Conservation (phyloP, 257 asterid genomes). For the Gentiana straminea region DNA sequence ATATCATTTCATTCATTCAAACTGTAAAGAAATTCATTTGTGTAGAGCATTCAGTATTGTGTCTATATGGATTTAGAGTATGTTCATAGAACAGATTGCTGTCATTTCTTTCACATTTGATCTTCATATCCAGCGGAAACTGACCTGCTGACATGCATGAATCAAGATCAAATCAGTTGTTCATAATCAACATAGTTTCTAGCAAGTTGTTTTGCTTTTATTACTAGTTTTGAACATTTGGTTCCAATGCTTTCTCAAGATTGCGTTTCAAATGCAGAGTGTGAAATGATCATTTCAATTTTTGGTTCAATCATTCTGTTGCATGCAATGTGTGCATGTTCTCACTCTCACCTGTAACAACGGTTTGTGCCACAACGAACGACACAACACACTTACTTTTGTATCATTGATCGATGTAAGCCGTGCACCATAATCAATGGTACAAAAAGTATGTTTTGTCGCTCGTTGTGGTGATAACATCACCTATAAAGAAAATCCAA, state of each 20-base stretch:
- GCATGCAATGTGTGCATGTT: too few species aligned
- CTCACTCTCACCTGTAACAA: too few species aligned
- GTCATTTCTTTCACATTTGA: background rate
- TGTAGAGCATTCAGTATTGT: too few species aligned
- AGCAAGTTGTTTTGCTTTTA: background rate
- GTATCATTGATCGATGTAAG: conserved; percentile 1
- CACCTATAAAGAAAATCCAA: conserved; percentile 8
- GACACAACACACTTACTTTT: conserved; percentile 9
- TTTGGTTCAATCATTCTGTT: conserved; percentile 2
- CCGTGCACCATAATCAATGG: conserved; percentile 3
- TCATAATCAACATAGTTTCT: background rate
- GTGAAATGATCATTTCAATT: too few species aligned
- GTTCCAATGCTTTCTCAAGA: background rate
- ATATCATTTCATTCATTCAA: background rate
- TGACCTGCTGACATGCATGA: background rate
- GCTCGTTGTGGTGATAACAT: conserved; percentile 27
- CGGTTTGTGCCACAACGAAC: too few species aligned
- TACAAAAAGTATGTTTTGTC: conserved; percentile 6
- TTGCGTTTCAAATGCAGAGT: too few species aligned
- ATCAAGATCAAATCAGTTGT: background rate
- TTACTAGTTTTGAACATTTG: background rate
- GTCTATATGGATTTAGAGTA: background rate
- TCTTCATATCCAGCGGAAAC: background rate
- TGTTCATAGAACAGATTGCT: background rate
- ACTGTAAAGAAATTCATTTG: too few species aligned